These are phyloP conservation scores for Rhizopogon vulgaris DNA, from an alignment of 768 basidiomycete genomes.

Conservation along the genomic window DNA sequence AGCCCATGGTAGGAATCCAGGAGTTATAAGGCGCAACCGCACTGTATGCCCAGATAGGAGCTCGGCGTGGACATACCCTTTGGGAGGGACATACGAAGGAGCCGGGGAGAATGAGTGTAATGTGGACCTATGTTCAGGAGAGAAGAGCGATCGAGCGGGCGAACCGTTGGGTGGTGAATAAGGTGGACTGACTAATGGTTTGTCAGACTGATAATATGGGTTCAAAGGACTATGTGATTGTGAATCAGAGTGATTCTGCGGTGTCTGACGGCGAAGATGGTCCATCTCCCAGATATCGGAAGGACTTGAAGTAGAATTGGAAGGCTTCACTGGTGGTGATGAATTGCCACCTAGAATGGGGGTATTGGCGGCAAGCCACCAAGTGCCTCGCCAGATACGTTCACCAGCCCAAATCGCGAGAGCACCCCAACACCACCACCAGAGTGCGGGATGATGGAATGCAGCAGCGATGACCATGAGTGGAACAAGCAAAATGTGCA, in stretches of 20 bases:
- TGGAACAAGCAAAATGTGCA: slow-evolving; percentile 60
- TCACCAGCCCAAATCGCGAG: slow-evolving; percentile 59
- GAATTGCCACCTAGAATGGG: slow-evolving; percentile 28
- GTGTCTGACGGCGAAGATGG: slow-evolving; percentile 3
- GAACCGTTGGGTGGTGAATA: background rate
- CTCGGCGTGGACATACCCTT: slow-evolving; percentile 64
- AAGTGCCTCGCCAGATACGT: slow-evolving; percentile 46
- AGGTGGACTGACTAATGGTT: slow-evolving; percentile 1
- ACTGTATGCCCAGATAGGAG: slow-evolving; percentile 66
- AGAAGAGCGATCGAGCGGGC: background rate
- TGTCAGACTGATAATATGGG: slow-evolving; percentile 12
- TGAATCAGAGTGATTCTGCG: slow-evolving; percentile 6
- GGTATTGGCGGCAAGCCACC: slow-evolving; percentile 58
- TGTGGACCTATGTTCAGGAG: slow-evolving; percentile 1
- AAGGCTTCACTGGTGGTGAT: background rate
- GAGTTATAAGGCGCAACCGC: slow-evolving; percentile 57
- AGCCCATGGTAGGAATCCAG: slow-evolving; percentile 55
- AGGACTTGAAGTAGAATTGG: background rate
- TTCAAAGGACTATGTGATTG: slow-evolving; percentile 19
- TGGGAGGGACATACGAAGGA: slow-evolving; percentile 42
- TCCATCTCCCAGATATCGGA: slow-evolving; percentile 23
- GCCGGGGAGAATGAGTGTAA: background rate
- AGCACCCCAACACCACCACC: slow-evolving; percentile 65
- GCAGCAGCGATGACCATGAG: slow-evolving; percentile 54
- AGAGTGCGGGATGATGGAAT: slow-evolving; percentile 61